Evolutionary conservation across 164 flowering plant species (phyloP), one percentile per base, ranked within the genome.

Genomic region (Vitis vinifera): DNA sequence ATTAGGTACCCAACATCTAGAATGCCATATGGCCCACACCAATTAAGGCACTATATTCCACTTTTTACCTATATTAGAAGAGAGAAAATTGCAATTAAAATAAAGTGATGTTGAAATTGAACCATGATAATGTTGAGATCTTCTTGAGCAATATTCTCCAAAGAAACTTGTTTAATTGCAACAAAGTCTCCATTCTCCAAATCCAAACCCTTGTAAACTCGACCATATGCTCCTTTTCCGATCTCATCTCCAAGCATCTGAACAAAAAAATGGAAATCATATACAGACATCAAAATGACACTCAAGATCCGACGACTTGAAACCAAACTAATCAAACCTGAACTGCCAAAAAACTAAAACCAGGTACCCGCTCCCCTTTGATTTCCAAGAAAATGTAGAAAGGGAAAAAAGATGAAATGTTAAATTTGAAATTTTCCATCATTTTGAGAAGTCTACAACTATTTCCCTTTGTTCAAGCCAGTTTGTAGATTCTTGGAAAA

Each of bases 161-260:
- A 73, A 1, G 99, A 96, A 69, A 96, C 97, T 82, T 96, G 99
- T 63, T 96, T 96, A 68, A 96, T 91, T 11, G 98, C 99, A 60
- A 96, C 99, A 76, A 92, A 96, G 72, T 93, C 98, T 69, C 95
- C 98, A 89, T 96, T 93, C 76, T 91, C 96, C 97, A 93, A 85
- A 78, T 96, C 99, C 91, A 96, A 77, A 29, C 98, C 99, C 80
- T 92, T 92, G 82, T 96, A 96, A n/a, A 96, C 99, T 66, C 99
- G 89, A 53, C 97, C 99, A 73, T 92, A 96, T 0, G 98, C 99
- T 62, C 99, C 99, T 82, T 92, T 96, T 55, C 99, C 99, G 71
- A 96, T 96, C 80, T 96, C 99, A 90, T 96, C 97, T 19, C 98
- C 98, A 67, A 96, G 95, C 92, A 91, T 92, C 99, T 96, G 17